Conservation (phyloP, 2,329 filamentous ascomycete species). For the Claviceps sorghi region DNA sequence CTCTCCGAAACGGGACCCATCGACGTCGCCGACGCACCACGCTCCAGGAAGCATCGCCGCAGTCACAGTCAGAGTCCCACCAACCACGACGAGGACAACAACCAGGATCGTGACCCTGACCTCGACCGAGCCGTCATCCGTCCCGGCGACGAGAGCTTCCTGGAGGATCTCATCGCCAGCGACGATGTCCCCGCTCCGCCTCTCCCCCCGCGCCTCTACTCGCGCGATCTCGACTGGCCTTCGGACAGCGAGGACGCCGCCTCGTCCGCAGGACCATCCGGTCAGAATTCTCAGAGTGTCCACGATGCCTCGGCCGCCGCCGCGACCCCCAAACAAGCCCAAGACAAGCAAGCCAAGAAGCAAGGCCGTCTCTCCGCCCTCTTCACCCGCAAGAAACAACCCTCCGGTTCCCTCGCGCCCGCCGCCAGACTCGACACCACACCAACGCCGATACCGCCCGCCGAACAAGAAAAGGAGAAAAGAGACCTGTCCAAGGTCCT, state of each 20-base stretch:
- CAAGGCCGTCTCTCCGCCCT: slow-evolving; percentile 21
- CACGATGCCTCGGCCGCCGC: slow-evolving; percentile 3
- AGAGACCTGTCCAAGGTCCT: slow-evolving; percentile 71
- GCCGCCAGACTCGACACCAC: slow-evolving; percentile 19
- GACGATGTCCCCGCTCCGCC: slow-evolving; percentile 33
- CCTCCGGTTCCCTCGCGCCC: slow-evolving; percentile 16
- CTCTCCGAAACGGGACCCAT: slow-evolving; percentile 6
- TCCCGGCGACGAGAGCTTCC: slow-evolving; percentile 43
- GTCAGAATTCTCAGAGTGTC: slow-evolving; percentile 10
- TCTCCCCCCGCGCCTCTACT: slow-evolving; percentile 38
- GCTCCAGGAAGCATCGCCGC: neutral
- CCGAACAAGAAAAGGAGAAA: slow-evolving; percentile 33
- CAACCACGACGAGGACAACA: neutral
- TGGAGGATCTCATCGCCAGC: slow-evolving; percentile 35
- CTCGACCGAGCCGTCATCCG: slow-evolving; percentile 30
- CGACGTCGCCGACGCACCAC: slow-evolving; percentile 2
- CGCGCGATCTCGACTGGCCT: slow-evolving; percentile 35
- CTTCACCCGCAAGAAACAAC: slow-evolving; percentile 26
- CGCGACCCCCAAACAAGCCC: slow-evolving; percentile 16
- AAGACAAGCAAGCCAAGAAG: slow-evolving; percentile 19
- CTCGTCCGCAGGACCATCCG: slow-evolving; percentile 13
- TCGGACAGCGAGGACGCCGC: slow-evolving; percentile 17
- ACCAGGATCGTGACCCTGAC: slow-evolving; percentile 7
- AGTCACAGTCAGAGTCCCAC: neutral
- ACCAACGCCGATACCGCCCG: slow-evolving; percentile 6